Conservation (phyloP, 306 rosid genomes). For the Cucumis sativus region DNA sequence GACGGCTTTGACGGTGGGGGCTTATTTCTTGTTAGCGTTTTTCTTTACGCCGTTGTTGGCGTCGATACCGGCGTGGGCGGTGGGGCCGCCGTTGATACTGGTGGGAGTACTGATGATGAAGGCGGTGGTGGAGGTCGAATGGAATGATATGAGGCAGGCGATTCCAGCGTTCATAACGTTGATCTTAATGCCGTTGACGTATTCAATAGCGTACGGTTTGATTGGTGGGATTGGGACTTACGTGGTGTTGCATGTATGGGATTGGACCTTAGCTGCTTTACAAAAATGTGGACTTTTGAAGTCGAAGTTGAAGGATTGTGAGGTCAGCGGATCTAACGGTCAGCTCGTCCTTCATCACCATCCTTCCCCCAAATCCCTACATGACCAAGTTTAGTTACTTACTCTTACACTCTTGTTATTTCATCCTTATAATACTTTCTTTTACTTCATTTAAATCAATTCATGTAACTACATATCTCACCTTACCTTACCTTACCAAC, state of each 20-base stretch:
- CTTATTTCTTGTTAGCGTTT: constrained; percentile 54
- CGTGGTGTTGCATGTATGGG: constrained; percentile 56
- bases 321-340: background rate
- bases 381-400: background rate
- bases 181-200: constrained; percentile 75
- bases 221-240: constrained; percentile 89
- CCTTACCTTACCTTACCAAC: background rate
- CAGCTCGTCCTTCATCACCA: background rate
- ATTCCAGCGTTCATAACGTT: constrained; percentile 88
- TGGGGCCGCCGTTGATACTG: constrained; percentile 89
- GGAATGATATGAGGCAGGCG: constrained; percentile 90
- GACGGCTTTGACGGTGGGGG: constrained; percentile 68
- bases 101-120: constrained; percentile 97
- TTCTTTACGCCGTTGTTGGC: constrained; percentile 92
- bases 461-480: background rate
- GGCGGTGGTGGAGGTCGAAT: constrained; percentile 76
- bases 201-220: constrained; percentile 75
- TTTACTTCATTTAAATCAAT: background rate
- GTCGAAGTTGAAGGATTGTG: background rate
- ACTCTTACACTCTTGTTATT: too few relatives aligned
- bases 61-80: constrained; percentile 98
- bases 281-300: constrained; percentile 21
- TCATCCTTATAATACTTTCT: background rate
- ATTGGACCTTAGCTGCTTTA: constrained; percentile 38
- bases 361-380: background rate